Evolutionary conservation across 2,329 filamentous ascomycete species (phyloP).

Genomic region (Dryadomyces sulphureus): DNA sequence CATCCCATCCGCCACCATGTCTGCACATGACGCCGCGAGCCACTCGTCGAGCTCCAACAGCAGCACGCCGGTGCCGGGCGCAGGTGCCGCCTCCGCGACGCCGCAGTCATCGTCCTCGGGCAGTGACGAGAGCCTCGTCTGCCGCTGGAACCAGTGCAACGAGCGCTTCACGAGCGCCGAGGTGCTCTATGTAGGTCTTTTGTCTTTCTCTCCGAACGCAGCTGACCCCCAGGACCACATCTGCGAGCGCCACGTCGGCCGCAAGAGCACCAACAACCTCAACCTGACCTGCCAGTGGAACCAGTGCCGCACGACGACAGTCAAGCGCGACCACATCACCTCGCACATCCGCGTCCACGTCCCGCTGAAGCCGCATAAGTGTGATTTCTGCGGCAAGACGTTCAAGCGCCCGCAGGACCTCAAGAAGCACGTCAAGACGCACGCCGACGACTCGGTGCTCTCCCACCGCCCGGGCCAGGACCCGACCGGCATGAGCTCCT

Average conservation of each 20-base stretch:
- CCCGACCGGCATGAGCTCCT: slow-evolving; percentile 32
- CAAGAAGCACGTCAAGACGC: slow-evolving; percentile 99
- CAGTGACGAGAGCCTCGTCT: slow-evolving; percentile 39
- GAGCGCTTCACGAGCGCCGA: slow-evolving; percentile 44
- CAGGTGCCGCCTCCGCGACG: slow-evolving; percentile 20
- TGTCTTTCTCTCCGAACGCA: too few relatives aligned
- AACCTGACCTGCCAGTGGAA: slow-evolving; percentile 97
- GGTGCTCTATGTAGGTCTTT: slow-evolving; percentile 40
- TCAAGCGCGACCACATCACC: slow-evolving; percentile 98
- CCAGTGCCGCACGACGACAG: slow-evolving; percentile 85
- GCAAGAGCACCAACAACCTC: slow-evolving; percentile 98
- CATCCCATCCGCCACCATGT: slow-evolving; percentile 3
- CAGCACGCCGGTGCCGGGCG: slow-evolving; percentile 36
- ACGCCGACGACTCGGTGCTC: slow-evolving; percentile 83
- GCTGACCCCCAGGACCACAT: slow-evolving; percentile 64
- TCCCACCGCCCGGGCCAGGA: slow-evolving; percentile 34
- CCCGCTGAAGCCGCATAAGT: slow-evolving; percentile 98
- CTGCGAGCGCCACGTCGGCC: slow-evolving; percentile 93
- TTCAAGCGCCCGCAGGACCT: slow-evolving; percentile 98
- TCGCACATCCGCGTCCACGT: slow-evolving; percentile 98
- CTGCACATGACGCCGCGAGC: slow-evolving; percentile 4
- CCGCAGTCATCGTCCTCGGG: slow-evolving; percentile 19
- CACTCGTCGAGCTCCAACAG: slow-evolving; percentile 30
- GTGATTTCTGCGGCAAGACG: slow-evolving; percentile 94
- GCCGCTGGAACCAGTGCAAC: slow-evolving; percentile 44